Evolutionary conservation across 148 eudicot species (phyloP), one percentile per base, ranked within the genome.

Genomic region (Amaranthus cruentus): DNA sequence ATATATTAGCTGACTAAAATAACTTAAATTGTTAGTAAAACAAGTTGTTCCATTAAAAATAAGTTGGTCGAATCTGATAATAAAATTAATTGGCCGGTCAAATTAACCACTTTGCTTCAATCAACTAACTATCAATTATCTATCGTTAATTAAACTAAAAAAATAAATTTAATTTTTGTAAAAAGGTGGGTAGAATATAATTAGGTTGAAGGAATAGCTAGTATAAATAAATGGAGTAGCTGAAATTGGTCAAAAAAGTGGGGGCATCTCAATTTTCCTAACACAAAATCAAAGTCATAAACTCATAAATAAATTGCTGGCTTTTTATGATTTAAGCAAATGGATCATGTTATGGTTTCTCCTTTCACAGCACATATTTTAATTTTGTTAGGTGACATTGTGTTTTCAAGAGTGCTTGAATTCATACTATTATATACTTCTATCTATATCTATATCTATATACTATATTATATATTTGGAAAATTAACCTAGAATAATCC

Each of bases 211-310:
- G 21, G 62, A 69, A 52, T 47, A 9, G 79, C 61, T 54, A 10
- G 18, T 66, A 62, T 62, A 72, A 53, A 49, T 66, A 28, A 66
- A 69, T 79, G 82, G 78, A 79, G 75, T 74, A 80, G 76, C 76
- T 75, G 54, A 68, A 76, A 70, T 62, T 28, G 55, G 76, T 75
- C 76, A 75, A 79, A 66, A 7, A 68, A 61, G 51, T 42, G 68
- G 68, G 66, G 6, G 63, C 76, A 4, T 46, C 76, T 48, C n/a
- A 55, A 50, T 46, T 68, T 48, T 38, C 56, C 51, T 58, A 55
- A 63, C 14, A 65, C 66, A 53, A 63, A 61, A 73, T 60, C 57
- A 78, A 78, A 78, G 69, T 68, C 69, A 74, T 68, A 28, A 18
- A 56, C 48, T 7, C 4, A 43, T 54, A 70, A 18, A 48, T 48